These are phyloP conservation scores for Daedalea quercina DNA, from an alignment of 768 basidiomycete genomes.

Conservation along the genomic window DNA sequence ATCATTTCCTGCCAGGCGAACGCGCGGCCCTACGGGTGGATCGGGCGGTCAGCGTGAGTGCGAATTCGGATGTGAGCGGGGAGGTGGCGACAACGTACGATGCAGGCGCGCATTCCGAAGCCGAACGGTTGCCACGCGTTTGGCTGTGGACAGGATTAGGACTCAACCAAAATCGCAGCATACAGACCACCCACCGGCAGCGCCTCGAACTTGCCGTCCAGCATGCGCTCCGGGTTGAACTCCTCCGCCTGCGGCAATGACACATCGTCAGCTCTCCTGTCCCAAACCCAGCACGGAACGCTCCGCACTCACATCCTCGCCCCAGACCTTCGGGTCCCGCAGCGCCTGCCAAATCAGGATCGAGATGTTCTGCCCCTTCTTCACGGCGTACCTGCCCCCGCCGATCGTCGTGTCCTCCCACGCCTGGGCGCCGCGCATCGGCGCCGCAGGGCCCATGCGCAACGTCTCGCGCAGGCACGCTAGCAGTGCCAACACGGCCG, in stretches of 20 bases:
- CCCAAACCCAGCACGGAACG: neutral
- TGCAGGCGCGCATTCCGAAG: conserved; percentile 20
- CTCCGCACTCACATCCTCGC: conserved; percentile 36
- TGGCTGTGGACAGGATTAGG: conserved; percentile 19
- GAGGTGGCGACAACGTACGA: conserved; percentile 10
- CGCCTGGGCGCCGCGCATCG: conserved; percentile 27
- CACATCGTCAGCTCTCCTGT: neutral
- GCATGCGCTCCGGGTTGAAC: conserved; percentile 43
- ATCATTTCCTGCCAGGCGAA: conserved; percentile 44
- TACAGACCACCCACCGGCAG: conserved; percentile 28
- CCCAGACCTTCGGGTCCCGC: conserved; percentile 39
- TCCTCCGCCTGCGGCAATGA: conserved; percentile 22
- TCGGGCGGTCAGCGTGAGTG: neutral
- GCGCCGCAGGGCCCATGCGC: conserved; percentile 33
- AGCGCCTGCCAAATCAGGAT: conserved; percentile 28
- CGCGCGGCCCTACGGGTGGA: conserved; percentile 27
- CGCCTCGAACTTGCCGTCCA: conserved; percentile 42
- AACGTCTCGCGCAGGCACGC: conserved; percentile 32
- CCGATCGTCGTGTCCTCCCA: conserved; percentile 31
- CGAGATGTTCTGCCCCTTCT: conserved; percentile 22
- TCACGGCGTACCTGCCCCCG: conserved; percentile 34
- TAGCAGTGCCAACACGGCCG: conserved; percentile 7
- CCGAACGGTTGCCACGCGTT: conserved; percentile 39
- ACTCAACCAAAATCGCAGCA: neutral
- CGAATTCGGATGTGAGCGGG: neutral